Base-by-base conservation (phyloP, 805 yeast genomes). In the Maudiozyma serrabonitensis region DNA sequence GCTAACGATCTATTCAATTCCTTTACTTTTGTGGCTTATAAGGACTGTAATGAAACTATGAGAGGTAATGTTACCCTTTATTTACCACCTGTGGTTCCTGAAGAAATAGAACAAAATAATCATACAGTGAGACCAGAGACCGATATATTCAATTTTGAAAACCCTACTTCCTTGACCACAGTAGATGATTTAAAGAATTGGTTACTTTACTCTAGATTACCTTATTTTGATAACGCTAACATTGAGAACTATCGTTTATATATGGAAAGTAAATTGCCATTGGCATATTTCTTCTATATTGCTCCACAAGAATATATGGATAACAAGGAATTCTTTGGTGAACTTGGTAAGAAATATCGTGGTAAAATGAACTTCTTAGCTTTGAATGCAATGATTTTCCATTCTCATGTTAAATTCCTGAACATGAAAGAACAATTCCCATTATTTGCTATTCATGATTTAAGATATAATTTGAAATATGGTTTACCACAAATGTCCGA, bases 361-460 rank as follows among this genome's bases (percentile, higher is more conserved):
- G 96, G 95, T 54, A 76, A 79, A 64, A 69, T 89, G 57, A 87
- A 85, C 74, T 82, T 93, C 68, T 96, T 86, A 56, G 95, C 91
- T 69, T 75, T 93, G 60, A 90, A 91, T 62, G 95, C 95, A 50
- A 63, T 74, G 49, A 72, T 72, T 61, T 93, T 72, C 66, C 96
- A 96, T 56, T 79, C 77, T 69, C 98, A 91, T 64, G 96, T 96
- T 50, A 83, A 79, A 62, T 79, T 81, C 70, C 77, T 93, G 66
- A 87, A 85, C 75, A 78, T 90, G 79, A 74, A 81, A 70, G 85
- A 87, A 63, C 79, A 81, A 61, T 84, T 85, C 79, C 99, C 99
- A 68, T 79, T 91, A 52, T 83, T 93, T 65, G 96, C 81, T 46
- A 84, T 91, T 57, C 97, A 91, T 70, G 86, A 88, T 62, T 62